These are phyloP conservation scores for Russula foetens DNA, from an alignment of 768 basidiomycete genomes.

Conservation along the genomic window DNA sequence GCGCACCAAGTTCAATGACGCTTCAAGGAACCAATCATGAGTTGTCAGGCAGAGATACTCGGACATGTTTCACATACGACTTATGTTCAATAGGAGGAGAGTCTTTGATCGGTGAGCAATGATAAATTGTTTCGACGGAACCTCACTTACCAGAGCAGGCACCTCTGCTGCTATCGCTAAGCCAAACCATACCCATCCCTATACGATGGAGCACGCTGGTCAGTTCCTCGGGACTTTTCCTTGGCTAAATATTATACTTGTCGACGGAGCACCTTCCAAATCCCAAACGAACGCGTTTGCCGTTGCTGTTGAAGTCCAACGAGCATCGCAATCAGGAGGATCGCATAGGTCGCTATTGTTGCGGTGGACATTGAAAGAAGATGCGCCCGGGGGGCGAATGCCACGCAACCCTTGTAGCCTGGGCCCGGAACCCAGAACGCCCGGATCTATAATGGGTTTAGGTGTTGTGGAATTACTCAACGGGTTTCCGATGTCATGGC, in stretches of 20 bases:
- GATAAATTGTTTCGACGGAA: too few species aligned
- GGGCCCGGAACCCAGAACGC: background rate
- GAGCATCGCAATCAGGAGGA: conserved; percentile 2
- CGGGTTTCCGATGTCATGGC: too few species aligned
- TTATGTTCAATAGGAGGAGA: background rate
- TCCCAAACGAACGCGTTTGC: background rate
- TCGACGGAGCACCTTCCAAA: conserved; percentile 3
- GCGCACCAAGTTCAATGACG: conserved; percentile 1
- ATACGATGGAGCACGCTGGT: background rate
- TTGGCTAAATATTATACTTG: background rate
- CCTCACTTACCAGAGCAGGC: conserved; percentile 1
- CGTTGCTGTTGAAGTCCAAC: background rate
- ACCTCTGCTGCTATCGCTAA: conserved; percentile 6
- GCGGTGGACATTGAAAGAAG: background rate
- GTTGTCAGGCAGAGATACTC: background rate
- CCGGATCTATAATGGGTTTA: background rate
- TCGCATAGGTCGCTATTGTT: background rate
- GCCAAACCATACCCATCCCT: conserved; percentile 13
- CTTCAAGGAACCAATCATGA: background rate
- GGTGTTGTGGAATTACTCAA: background rate
- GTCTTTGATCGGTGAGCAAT: background rate
- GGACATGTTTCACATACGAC: background rate
- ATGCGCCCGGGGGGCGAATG: background rate
- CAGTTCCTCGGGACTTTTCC: background rate
- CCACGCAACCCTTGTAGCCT: conserved; percentile 1